phyloP scores from a whole-genome alignment of 2,329 filamentous ascomycete genomes.

The Teratosphaeria pseudoeucalypti region DNA sequence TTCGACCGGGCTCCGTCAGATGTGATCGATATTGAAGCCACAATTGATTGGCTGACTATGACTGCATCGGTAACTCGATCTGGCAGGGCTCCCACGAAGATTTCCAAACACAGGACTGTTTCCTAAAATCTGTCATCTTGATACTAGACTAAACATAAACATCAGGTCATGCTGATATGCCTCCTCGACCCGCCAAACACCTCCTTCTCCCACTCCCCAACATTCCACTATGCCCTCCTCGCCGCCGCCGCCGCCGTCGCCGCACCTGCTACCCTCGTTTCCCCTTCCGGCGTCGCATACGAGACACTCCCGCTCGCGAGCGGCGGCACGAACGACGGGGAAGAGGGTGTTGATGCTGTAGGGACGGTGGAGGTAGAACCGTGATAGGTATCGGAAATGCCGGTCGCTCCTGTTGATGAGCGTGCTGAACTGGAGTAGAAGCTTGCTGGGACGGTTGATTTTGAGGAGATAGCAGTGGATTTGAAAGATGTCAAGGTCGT shows the following conservation, averaged over 20 bases:
- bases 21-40: too few relatives aligned
- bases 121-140: too few relatives aligned
- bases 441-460: not conserved
- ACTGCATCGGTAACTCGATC: too few relatives aligned
- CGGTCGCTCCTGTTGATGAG: not conserved
- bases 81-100: too few relatives aligned
- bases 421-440: not conserved
- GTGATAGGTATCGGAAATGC: not conserved
- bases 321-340: constrained; percentile 2
- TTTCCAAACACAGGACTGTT: too few relatives aligned
- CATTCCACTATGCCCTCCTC: not conserved
- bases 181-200: too few relatives aligned
- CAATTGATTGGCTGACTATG: too few relatives aligned
- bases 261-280: not conserved
- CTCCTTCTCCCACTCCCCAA: not conserved
- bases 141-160: too few relatives aligned
- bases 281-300: constrained; percentile 1
- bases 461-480: not conserved
- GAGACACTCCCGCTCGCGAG: not conserved
- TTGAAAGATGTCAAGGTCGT: too few relatives aligned
- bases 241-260: not conserved
- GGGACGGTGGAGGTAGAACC: not conserved
- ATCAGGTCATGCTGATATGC: too few relatives aligned
- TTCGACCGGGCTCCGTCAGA: too few relatives aligned
- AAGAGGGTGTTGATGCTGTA: not conserved